Evolutionary conservation across 768 basidiomycete genomes (phyloP).

Genomic region (Lactifluus echinatus): DNA sequence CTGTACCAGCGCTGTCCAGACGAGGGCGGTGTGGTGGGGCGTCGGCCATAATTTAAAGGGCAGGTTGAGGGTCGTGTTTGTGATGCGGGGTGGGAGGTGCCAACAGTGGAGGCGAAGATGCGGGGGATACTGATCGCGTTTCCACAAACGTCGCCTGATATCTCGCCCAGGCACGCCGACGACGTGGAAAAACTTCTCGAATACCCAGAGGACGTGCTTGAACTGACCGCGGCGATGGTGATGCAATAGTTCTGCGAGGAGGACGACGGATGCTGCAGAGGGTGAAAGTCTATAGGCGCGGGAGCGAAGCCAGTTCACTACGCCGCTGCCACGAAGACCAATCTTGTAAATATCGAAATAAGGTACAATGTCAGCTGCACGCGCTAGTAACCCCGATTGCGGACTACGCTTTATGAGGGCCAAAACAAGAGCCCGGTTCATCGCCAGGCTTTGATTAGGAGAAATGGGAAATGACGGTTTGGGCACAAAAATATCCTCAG

Average conservation of each 20-base stretch:
- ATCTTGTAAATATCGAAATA: constrained; percentile 18
- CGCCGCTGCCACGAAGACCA: background rate
- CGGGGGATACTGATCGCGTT: background rate
- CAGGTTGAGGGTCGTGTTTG: constrained; percentile 12
- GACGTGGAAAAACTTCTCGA: constrained; percentile 42
- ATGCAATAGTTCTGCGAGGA: constrained; percentile 25
- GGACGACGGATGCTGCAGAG: background rate
- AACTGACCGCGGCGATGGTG: constrained; percentile 12
- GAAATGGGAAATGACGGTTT: background rate
- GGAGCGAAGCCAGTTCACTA: constrained; percentile 2
- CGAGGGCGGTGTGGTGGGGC: constrained; percentile 28
- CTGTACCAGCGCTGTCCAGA: constrained; percentile 28
- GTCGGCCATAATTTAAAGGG: constrained; percentile 28
- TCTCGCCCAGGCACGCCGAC: constrained; percentile 41
- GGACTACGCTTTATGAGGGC: constrained; percentile 1
- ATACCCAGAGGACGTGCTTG: constrained; percentile 28
- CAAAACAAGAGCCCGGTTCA: background rate
- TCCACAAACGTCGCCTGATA: background rate
- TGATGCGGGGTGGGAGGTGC: constrained; percentile 28
- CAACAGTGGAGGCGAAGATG: background rate
- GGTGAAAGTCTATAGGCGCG: constrained; percentile 7
- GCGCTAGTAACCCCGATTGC: background rate
- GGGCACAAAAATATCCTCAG: background rate
- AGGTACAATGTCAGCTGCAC: constrained; percentile 6
- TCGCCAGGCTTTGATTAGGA: background rate